These are phyloP conservation scores for Mortierella sp. DNA, from an alignment of 371 early-diverging fungal species.

Conservation along the genomic window DNA sequence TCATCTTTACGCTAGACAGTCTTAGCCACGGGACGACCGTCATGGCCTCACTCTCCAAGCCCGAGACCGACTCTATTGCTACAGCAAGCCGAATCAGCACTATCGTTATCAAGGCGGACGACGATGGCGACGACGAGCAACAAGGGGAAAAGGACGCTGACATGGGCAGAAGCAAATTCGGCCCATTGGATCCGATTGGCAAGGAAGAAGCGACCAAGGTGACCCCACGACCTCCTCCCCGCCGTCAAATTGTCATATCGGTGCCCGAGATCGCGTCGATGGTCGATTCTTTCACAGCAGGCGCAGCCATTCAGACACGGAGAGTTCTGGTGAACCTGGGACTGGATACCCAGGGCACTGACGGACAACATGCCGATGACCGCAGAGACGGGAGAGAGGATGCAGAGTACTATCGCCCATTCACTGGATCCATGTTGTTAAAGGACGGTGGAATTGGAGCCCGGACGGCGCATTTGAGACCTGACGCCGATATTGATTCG, in stretches of 20 bases:
- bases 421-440: background rate
- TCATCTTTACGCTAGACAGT: slow-evolving; percentile 12
- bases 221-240: background rate
- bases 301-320: slow-evolving; percentile 9
- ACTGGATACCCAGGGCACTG: background rate
- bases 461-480: background rate
- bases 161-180: background rate
- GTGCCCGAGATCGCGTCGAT: slow-evolving; percentile 17
- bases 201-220: background rate
- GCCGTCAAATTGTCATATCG: background rate
- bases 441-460: background rate
- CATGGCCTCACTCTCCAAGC: slow-evolving; percentile 15
- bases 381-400: background rate
- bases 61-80: background rate
- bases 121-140: background rate
- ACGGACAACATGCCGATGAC: background rate
- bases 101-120: too few species aligned
- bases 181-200: background rate
- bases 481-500: background rate
- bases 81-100: background rate
- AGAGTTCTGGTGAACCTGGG: slow-evolving; percentile 26
- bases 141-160: background rate
- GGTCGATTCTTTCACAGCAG: slow-evolving; percentile 20
- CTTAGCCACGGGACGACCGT: slow-evolving; percentile 1
- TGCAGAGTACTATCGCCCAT: background rate